phyloP scores from a whole-genome alignment of 495 filamentous ascomycete genomes.

The Neohortaea acidophila region DNA sequence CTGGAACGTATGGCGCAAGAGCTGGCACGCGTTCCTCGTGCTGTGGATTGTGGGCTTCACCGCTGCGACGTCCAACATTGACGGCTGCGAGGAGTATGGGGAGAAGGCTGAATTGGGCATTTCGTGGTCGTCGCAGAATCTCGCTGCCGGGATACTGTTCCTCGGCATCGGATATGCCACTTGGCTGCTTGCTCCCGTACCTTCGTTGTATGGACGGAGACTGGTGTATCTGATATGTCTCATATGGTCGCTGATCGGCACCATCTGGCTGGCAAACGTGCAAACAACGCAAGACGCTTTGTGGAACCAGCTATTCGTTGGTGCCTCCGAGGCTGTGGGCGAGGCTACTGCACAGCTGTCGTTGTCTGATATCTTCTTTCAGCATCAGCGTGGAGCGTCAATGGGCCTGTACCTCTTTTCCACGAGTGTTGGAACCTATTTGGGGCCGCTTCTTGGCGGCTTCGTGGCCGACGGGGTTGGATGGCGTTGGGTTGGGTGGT shows the following conservation, averaged over 20 bases:
- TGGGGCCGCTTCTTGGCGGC: slow-evolving; percentile 24
- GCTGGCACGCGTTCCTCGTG: slow-evolving; percentile 7
- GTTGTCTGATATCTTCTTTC: slow-evolving; percentile 6
- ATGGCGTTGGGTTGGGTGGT: slow-evolving; percentile 28
- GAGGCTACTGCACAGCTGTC: slow-evolving; percentile 8
- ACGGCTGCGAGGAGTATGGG: slow-evolving; percentile 1
- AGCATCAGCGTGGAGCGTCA: slow-evolving; percentile 6
- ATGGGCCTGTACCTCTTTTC: slow-evolving; percentile 6
- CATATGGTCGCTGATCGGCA: slow-evolving; percentile 2
- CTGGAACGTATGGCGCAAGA: slow-evolving; percentile 5
- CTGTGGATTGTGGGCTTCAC: slow-evolving; percentile 8
- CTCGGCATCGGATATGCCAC: slow-evolving; percentile 8
- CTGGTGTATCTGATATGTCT: slow-evolving; percentile 6
- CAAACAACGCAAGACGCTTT: slow-evolving; percentile 1
- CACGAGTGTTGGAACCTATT: slow-evolving; percentile 20
- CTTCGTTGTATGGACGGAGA: slow-evolving; percentile 5
- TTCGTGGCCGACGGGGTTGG: slow-evolving; percentile 19
- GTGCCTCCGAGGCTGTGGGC: slow-evolving; percentile 4
- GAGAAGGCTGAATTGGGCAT: slow-evolving; percentile 1
- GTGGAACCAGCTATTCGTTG: slow-evolving; percentile 10
- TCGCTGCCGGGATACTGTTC: slow-evolving; percentile 7
- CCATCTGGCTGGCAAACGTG: slow-evolving; percentile 5
- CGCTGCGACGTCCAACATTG: slow-evolving; percentile 9
- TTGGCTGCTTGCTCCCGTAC: slow-evolving; percentile 1
- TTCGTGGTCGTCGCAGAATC: slow-evolving; percentile 1